Evolutionary conservation across 2,329 filamentous ascomycete genomes (phyloP), one percentile per base, ranked within the genome.

Genomic region (Monosporascus sp.): DNA sequence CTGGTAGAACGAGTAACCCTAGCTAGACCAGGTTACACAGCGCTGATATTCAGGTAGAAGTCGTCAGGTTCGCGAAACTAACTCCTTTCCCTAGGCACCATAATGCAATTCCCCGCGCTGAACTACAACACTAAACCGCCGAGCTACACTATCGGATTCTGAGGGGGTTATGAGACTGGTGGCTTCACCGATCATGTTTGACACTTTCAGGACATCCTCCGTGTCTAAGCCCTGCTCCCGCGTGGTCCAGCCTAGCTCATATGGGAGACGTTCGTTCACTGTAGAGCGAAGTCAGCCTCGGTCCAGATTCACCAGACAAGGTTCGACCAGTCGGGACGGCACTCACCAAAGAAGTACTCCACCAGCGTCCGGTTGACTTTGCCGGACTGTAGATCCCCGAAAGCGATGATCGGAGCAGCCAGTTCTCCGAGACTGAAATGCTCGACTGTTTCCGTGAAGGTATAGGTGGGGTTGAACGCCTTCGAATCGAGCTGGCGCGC

Each of bases 391-490:
- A 68, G 60, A 56, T 74, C 65, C 1, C 74, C 73, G 47, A 75
- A 73, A 0, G 63, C 68, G 15, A 74, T 62, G 17, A 75, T 65
- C 1, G 69, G 69, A 7, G 72, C 72, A 8, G 69, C 65, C 2
- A 73, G 52, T 60, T 76, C 74, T 6, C 73, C 73, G 1, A 73
- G 55, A 52, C 69, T 72, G 49, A 75, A 75, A 9, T 62, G 47
- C 54, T 74, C 69, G 0, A 59, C 67, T 0, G 55, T 62, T 0
- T 59, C 54, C 0, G 67, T 70, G 31, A 81, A 74, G 0, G 57
- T 68, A 59, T 77, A 82, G 0, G 68, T 68, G 0, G 78, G 77
- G 58, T 82, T 82, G 48, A 61, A 70, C 0, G 75, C 69, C 24
- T 69, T 69, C 2, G 75, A 79, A 17, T 68, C 67, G 51, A 74